These are phyloP conservation scores for Coniochaeta sp. DNA, from an alignment of 2,329 filamentous ascomycete species.

Conservation along the genomic window DNA sequence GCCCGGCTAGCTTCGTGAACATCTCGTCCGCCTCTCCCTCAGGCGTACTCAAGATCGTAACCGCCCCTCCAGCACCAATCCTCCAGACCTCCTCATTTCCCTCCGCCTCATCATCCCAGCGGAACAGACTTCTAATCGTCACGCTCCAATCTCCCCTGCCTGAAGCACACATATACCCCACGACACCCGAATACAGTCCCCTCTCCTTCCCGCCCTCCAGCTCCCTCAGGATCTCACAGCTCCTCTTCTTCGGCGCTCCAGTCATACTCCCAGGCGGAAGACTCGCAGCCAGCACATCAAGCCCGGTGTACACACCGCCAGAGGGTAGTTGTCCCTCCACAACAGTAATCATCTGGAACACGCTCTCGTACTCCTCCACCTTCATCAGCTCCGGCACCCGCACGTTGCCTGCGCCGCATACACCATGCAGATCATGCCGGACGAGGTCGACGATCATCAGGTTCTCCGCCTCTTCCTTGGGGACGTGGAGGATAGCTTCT, in stretches of 20 bases:
- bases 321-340: constrained; percentile 61
- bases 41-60: constrained; percentile 76
- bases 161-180: constrained; percentile 82
- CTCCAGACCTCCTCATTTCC: constrained; percentile 57
- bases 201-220: constrained; percentile 60
- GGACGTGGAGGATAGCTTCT: constrained; percentile 63
- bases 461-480: constrained; percentile 92
- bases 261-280: constrained; percentile 94
- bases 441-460: constrained; percentile 97
- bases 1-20: constrained; percentile 63
- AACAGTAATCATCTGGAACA: constrained; percentile 87
- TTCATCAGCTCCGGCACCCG: constrained; percentile 70
- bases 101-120: constrained; percentile 59
- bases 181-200: constrained; percentile 78
- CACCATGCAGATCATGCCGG: constrained; percentile 84
- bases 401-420: constrained; percentile 69
- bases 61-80: constrained; percentile 83
- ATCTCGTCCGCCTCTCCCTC: constrained; percentile 87
- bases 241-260: constrained; percentile 88
- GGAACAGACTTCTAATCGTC: constrained; percentile 75
- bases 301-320: constrained; percentile 41
- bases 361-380: constrained; percentile 84
- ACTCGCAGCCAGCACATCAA: constrained; percentile 69
- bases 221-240: constrained; percentile 70
- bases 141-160: constrained; percentile 88